phyloP scores from a whole-genome alignment of 441 rosid species.

The Cnidoscolus chayamansa region DNA sequence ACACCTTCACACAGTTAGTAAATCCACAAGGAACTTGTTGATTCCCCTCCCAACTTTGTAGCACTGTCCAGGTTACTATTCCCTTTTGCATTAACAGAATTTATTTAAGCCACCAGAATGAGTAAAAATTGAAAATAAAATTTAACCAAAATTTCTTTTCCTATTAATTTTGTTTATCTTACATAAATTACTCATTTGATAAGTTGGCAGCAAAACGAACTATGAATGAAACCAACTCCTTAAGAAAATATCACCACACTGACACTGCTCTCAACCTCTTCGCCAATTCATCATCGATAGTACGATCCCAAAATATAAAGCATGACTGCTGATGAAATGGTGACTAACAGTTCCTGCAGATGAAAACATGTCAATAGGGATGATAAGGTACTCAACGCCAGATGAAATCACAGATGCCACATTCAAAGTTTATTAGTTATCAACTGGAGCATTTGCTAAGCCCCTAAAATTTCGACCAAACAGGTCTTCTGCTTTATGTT shows the following conservation, averaged over 20 bases:
- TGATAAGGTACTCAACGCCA: background rate
- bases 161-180: background rate
- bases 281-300: slow-evolving; percentile 46
- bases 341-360: slow-evolving; percentile 76
- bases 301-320: slow-evolving; percentile 69
- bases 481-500: background rate
- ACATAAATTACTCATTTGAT: slow-evolving; percentile 18
- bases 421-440: too few relatives aligned
- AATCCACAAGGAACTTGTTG: too few relatives aligned
- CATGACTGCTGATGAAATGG: slow-evolving; percentile 52
- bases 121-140: background rate
- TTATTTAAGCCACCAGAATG: background rate
- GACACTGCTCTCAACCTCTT: background rate
- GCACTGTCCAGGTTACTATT: too few relatives aligned
- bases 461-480: background rate
- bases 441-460: background rate
- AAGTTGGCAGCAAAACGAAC: slow-evolving; percentile 23
- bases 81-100: background rate
- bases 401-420: background rate
- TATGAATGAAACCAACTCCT: slow-evolving; percentile 2
- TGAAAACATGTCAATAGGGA: slow-evolving; percentile 15
- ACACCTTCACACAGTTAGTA: too few relatives aligned
- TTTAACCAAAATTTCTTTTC: slow-evolving; percentile 11
- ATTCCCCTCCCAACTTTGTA: too few relatives aligned
- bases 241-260: background rate